Base-by-base conservation (phyloP, 2,329 filamentous ascomycete genomes). In the Aspergillus ruber region DNA sequence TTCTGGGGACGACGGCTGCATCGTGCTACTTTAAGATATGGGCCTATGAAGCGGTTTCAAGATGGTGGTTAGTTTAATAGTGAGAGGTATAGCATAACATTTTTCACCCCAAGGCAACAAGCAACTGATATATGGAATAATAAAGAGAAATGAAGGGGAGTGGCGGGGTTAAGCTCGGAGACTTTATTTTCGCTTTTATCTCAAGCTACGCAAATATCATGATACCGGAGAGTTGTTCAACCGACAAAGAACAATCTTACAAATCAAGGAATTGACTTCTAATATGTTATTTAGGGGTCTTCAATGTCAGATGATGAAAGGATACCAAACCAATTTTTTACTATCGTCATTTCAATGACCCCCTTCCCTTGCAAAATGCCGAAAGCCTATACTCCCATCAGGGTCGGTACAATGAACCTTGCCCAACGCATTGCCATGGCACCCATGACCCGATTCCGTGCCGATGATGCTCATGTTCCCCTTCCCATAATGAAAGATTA, bases 371-470 rank as follows among this genome's bases (percentile, higher is more conserved):
- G n/a, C n/a, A 52, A 29, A 29, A 29, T 29, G 25, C 25, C 25
- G 2, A 29, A 29, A 5, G 25, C 25, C 25, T 29, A 12, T 29
- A 29, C 54, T 4, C 72, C 74, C 17, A 51, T 78, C 25, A 53
- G 59, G 13, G 56, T 77, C 15, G 75, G 75, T 21, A 52, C 56
- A 18, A 52, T 67, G 51, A 55, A 63, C 12, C 68, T 79, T 25
- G 58, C 64, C 33, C 69, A 74, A 54, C 74, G 76, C 38, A 57
- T 84, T 33, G 74, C 72, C 36, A 74, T 84, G 69, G 75, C 80
- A 12, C 80, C 81, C 2, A 64, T 84, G 47, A 82, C 80, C 15
- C 74, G 78, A 15, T 73, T 72, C 59, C 76, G 78, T 3, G 23
- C 20, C 41, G 67, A 70, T 38, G 63, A 77, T 42, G 65, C 78